phyloP scores from a whole-genome alignment of 2,329 filamentous ascomycete species.

The Phialocephala sp. region DNA sequence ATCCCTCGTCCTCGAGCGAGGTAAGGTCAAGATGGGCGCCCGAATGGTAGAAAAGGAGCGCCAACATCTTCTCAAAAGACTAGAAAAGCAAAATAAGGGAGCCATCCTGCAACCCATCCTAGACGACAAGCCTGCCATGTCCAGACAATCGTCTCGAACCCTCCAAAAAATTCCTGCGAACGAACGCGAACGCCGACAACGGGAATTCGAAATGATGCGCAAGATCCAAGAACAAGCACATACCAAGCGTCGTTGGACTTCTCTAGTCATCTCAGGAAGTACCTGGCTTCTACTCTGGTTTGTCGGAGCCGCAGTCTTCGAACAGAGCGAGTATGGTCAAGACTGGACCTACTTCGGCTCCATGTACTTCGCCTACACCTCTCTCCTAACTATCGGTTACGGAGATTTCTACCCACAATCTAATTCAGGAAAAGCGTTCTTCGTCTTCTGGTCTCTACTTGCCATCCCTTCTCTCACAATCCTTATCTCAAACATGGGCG shows the following conservation, averaged over 20 bases:
- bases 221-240: slow-evolving; percentile 72
- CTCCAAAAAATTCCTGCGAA: slow-evolving; percentile 16
- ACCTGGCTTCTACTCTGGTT: slow-evolving; percentile 81
- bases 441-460: slow-evolving; percentile 90
- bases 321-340: slow-evolving; percentile 56
- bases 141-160: slow-evolving; percentile 12
- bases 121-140: slow-evolving; percentile 6
- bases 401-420: slow-evolving; percentile 80
- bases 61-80: slow-evolving; percentile 51
- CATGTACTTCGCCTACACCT: slow-evolving; percentile 86
- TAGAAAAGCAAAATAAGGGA: slow-evolving; percentile 53
- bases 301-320: slow-evolving; percentile 77
- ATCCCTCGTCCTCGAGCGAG: slow-evolving; percentile 65
- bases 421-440: slow-evolving; percentile 81
- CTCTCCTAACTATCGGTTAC: slow-evolving; percentile 85
- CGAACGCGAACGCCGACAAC: slow-evolving; percentile 66
- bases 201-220: slow-evolving; percentile 82
- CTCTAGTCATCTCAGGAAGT: slow-evolving; percentile 69
- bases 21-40: slow-evolving; percentile 57
- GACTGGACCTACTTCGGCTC: slow-evolving; percentile 77
- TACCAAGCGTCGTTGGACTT: slow-evolving; percentile 74
- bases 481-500: slow-evolving; percentile 80
- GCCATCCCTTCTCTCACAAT: slow-evolving; percentile 89
- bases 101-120: slow-evolving; percentile 54
- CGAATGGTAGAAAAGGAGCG: slow-evolving; percentile 66